Evolutionary conservation across 805 yeast species (phyloP), one percentile per base, ranked within the genome.

Genomic region (Yamadazyma takamatsuzukensis): DNA sequence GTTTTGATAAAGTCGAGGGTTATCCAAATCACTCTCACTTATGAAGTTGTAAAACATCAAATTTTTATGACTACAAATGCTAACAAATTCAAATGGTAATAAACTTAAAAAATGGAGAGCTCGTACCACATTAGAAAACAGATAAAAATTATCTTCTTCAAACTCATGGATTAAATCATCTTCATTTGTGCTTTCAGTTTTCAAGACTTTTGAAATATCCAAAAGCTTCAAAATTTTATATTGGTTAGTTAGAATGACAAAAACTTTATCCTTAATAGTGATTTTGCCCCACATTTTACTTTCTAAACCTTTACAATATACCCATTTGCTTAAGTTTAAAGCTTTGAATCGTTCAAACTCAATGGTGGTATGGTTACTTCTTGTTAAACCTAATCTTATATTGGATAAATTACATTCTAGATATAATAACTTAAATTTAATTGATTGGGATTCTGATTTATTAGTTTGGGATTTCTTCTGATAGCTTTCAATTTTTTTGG

Each of bases 1-100:
- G 23, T 42, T 42, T 18, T 42, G 47, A 18, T 42, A 42, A 4
- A 42, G 27, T 17, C 39, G 41, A 4, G 47, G 47, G 29, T 42
- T 42, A 28, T 42, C 47, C 24, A 42, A 30, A 26, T 42, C 47
- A 31, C 47, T 39, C 33, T 42, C 47, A 35, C 43, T 39, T 15
- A 42, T 39, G 15, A 34, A 23, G 18, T 39, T 42, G 25, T 26
- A 32, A 18, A 42, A 42, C 6, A 39, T 21, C n/a, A 39, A 17
- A 13, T 39, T 39, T 11, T 32, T 33, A 21, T 32, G 27, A 14
- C 25, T 27, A 10, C 29, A 18, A 7, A 42, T 34, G 8, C 42
- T 39, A 12, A 42, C 19, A 17, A 37, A 39, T 17, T 39, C 44
- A 28, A 28, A 39, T 11, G 47, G 47, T 16, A 42, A 25, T 17